A percentile compares a stretch with the other conserved stretches of the same genome.
phyloP scores from a whole-genome alignment of 2,329 filamentous ascomycete genomes.

The Fusarium armeniacum region DNA sequence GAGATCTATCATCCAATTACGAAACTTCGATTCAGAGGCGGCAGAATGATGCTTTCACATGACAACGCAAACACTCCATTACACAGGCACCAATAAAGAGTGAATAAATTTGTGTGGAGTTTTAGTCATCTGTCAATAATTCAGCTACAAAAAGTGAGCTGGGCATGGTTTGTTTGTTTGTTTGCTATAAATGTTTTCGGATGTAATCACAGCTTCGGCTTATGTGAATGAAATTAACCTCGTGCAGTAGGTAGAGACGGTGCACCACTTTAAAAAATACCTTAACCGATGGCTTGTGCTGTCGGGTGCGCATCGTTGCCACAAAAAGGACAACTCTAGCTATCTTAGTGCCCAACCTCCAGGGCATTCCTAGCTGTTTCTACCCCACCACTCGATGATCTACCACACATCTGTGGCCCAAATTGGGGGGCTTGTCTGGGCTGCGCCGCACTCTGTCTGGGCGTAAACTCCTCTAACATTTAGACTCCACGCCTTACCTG shows the following conservation, averaged over 20 bases:
- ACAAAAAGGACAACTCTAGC: constrained; percentile 25
- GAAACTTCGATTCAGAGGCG: constrained; percentile 12
- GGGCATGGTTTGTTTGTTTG: background rate
- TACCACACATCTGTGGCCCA: constrained; percentile 25
- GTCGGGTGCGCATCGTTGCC: constrained; percentile 36
- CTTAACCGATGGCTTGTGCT: constrained; percentile 26
- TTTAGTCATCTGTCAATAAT: background rate
- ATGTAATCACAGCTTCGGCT: constrained; percentile 24
- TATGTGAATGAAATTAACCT: constrained; percentile 31
- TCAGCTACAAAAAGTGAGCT: background rate
- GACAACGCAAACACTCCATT: constrained; percentile 33
- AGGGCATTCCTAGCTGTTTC: constrained; percentile 8
- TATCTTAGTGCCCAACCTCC: constrained; percentile 35
- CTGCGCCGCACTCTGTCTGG: constrained; percentile 33
- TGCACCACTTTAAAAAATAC: constrained; percentile 39
- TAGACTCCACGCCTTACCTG: constrained; percentile 35
- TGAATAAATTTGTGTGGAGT: background rate
- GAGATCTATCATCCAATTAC: constrained; percentile 31
- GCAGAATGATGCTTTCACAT: constrained; percentile 39
- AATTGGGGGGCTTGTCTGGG: constrained; percentile 21
- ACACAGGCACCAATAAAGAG: background rate
- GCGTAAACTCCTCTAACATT: constrained; percentile 34
- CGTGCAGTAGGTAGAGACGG: constrained; percentile 30
- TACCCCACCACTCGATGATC: constrained; percentile 32
- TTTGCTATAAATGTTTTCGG: background rate